Evolutionary conservation across 345 rosid genomes (phyloP), one percentile per base, ranked within the genome.

Genomic region (Rhodamnia argentea): DNA sequence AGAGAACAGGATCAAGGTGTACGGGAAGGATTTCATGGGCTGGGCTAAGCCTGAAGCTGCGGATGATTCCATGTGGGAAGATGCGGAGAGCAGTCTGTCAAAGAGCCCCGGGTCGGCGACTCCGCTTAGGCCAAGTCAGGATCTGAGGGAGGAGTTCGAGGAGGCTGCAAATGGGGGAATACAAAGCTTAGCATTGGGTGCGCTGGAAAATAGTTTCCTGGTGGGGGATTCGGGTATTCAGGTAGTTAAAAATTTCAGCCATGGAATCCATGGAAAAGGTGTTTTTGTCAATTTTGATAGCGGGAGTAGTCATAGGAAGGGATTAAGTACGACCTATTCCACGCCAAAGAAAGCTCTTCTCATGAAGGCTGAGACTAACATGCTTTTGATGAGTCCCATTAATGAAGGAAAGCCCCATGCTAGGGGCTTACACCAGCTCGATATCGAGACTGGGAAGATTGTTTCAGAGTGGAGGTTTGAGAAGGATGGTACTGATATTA

Each of bases 11-110:
- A 88, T 93, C 2, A 97, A 96, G 90, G 92, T 97, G 56, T 97
- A 92, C 23, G 99, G 99, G 76, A 96, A 97, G 90, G 99, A 97
- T 88, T 97, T 97, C 55, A 74, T 85, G 27, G 89, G 87, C 57
- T 87, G 89, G 89, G 85, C 84, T 54, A 87, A 85, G 13, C 99
- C 99, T 10, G 96, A 94, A 53, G 94, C 88, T 76, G 99, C 99
- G n/a, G 99, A 97, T 89, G 99, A 97, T 90, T 97, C 99, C 0
- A 90, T 96, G 93, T 97, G 99, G 99, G 99, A 97, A 86, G 99
- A 97, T 87, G 99, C 99, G 13, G 99, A 96, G 57, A 98, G 94
- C 84, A 89, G 90, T 84, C 89, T 92, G 50, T 89, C 89, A 40
- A 90, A 91, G 56, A 96, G 97, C 87, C 99, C 99, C 4, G 89